Evolutionary conservation across 352 stramenopile species (phyloP), one percentile per base, ranked within the genome.

Genomic region (Globisporangium heterothallicum): DNA sequence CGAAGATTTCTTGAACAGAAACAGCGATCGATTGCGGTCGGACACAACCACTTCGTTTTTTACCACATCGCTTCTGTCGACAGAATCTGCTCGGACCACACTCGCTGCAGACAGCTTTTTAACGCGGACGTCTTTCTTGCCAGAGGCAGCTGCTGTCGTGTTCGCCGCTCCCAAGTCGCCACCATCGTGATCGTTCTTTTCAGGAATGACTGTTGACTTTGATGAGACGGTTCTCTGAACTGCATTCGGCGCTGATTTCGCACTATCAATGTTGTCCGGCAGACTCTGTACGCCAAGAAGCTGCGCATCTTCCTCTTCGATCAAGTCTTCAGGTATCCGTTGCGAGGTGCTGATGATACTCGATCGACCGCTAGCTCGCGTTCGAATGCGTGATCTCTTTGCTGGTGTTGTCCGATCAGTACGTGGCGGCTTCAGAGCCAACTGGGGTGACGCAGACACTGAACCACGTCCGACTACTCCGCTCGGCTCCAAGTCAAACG

Each of bases 1-100:
- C 10, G 56, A 53, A 12, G 32, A 56, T 14, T 24, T 34, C 9
- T 59, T 45, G 43, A 82, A 78, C 13, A 82, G 0, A 32, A 64
- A 56, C 13, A 77, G 51, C 4, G 58, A 73, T 7, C 59, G 59
- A 41, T 75, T 41, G 6, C 30, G 25, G 26, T 66, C 48, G 16
- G 32, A 44, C n/a, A 64, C 58, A n/a, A 50, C 16, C 4, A 72
- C 49, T 10, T 52, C 19, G 29, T 45, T 50, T 6, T 16, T 48
- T 19, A 14, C 24, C 2, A 24, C 4, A 25, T 19, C 12, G n/a
- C 21, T 53, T n/a, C 26, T 49, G 9, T 34, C 34, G 6, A 53
- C 14, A 2, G 32, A 32, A 7, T 13, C 12, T 14, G 5, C 25
- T 2, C 14, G 41, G 6, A 21, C 27, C 19, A 51, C 10, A 12